phyloP scores from a whole-genome alignment of 768 basidiomycete species.

The Kwoniella bestiolae region DNA sequence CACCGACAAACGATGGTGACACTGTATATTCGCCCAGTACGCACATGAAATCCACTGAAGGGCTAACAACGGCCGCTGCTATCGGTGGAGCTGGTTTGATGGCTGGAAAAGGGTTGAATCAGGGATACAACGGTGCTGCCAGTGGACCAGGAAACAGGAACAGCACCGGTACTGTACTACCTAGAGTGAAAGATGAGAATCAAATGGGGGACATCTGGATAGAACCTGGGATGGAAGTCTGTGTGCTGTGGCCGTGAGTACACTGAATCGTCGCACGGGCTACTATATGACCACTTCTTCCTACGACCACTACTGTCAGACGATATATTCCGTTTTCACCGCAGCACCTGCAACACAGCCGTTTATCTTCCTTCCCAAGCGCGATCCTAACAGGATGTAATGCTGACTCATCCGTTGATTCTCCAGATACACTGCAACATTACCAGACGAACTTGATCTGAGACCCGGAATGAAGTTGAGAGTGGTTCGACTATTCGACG shows the following conservation, averaged over 20 bases:
- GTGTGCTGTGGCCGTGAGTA: slow-evolving; percentile 56
- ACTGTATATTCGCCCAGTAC: slow-evolving; percentile 36
- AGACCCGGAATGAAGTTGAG: slow-evolving; percentile 54
- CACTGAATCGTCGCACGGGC: no score
- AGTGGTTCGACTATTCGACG: slow-evolving; percentile 54
- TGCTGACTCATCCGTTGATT: neutral
- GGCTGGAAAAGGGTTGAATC: slow-evolving; percentile 13
- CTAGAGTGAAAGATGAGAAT: slow-evolving; percentile 54
- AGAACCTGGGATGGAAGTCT: slow-evolving; percentile 49
- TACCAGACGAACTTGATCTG: slow-evolving; percentile 56
- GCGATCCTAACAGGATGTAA: no score
- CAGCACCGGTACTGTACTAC: slow-evolving; percentile 45
- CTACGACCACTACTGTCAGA: no score
- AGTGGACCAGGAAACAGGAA: slow-evolving; percentile 29
- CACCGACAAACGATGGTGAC: slow-evolving; percentile 46
- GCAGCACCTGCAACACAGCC: no score
- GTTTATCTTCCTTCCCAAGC: no score
- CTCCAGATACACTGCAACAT: slow-evolving; percentile 46
- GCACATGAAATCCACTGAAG: slow-evolving; percentile 20
- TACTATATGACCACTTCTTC: no score
- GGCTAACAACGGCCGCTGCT: slow-evolving; percentile 14
- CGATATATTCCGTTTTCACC: no score
- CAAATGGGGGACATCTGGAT: slow-evolving; percentile 52
- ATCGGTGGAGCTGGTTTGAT: slow-evolving; percentile 16
- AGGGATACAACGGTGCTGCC: slow-evolving; percentile 15